Base-by-base conservation (phyloP, 495 filamentous ascomycete species). In the Penicillium mononematosum region DNA sequence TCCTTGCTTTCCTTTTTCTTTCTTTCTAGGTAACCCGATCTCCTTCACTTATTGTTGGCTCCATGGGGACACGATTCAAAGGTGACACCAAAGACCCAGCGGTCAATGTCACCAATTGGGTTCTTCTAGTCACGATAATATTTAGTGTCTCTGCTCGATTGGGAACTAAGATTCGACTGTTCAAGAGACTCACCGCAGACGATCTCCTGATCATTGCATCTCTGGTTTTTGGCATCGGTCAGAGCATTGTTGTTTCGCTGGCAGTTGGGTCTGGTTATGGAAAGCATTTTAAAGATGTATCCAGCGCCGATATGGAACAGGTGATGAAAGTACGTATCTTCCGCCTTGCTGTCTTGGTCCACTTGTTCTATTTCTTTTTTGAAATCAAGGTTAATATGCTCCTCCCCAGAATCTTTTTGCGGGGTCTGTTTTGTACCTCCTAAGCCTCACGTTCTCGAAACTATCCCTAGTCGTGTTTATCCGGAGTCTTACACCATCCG, bases 251-350 rank as follows among this genome's bases (percentile, higher is more conserved):
- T 6, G 32, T 70, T 12, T 68, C 68, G 19, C 61, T 65, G 47
- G 67, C 69, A 12, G 67, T 70, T 3, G 53, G 39, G 16, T 64
- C 64, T 19, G 69, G 69, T 1, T 70, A 72, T 60, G 69, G 69
- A 29, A 51, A 63, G 12, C 67, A 65, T 50, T 59, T 45, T 8
- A 46, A 48, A 25, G 55, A 58, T 19, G 53, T 72, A 20, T 59
- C 57, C 3, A 29, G 14, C 3, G 4, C 32, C 9, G 27, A 59
- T 36, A 58, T 70, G 39, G 53, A 70, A 5, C 17, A 53, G 11
- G 59, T 68, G 14, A 70, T 70, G 69, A 70, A 72, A 50, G 69
- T 68, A 34, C 27, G 64, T 17, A 16, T 20, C 43, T 25, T 24
- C 17, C 43, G n/a, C 20, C 7, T 27, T 11, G 4, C 0, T 19